phyloP scores from a whole-genome alignment of 1,284 basidiomycete species.

The Sanguinoderma infundibulare region DNA sequence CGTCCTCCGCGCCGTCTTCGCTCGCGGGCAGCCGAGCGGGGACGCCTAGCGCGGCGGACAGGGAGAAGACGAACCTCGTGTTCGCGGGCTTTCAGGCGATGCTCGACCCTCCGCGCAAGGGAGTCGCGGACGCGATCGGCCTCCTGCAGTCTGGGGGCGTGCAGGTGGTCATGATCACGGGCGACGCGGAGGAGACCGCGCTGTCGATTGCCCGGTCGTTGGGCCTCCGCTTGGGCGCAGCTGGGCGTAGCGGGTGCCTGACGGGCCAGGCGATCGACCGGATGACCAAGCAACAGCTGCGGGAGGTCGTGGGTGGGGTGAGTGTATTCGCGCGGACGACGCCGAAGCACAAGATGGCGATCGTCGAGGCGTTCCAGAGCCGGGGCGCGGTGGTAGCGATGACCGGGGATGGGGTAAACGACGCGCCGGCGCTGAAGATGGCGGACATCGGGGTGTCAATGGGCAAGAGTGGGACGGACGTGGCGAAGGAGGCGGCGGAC shows the following conservation, averaged over 20 bases:
- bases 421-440: constrained; percentile 96
- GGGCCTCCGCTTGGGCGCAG: constrained; percentile 71
- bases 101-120: constrained; percentile 93
- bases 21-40: constrained; percentile 31
- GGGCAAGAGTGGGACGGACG: constrained; percentile 97
- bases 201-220: constrained; percentile 87
- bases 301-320: constrained; percentile 82
- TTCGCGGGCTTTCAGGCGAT: constrained; percentile 96
- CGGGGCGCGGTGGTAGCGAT: constrained; percentile 93
- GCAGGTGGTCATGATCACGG: constrained; percentile 98
- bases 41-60: constrained; percentile 37
- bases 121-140: constrained; percentile 88
- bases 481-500: constrained; percentile 97
- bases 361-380: constrained; percentile 91
- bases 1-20: constrained; percentile 31
- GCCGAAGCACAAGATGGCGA: constrained; percentile 96
- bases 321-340: constrained; percentile 95
- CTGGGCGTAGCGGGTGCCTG: constrained; percentile 51
- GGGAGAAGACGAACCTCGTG: constrained; percentile 66
- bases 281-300: constrained; percentile 80
- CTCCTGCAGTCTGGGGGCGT: constrained; percentile 86
- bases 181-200: constrained; percentile 92
- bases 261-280: constrained; percentile 90
- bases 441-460: constrained; percentile 98
- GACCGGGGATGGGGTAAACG: constrained; percentile 99